phyloP scores from a whole-genome alignment of 2,329 filamentous ascomycete genomes.

The Botrytis deweyae region DNA sequence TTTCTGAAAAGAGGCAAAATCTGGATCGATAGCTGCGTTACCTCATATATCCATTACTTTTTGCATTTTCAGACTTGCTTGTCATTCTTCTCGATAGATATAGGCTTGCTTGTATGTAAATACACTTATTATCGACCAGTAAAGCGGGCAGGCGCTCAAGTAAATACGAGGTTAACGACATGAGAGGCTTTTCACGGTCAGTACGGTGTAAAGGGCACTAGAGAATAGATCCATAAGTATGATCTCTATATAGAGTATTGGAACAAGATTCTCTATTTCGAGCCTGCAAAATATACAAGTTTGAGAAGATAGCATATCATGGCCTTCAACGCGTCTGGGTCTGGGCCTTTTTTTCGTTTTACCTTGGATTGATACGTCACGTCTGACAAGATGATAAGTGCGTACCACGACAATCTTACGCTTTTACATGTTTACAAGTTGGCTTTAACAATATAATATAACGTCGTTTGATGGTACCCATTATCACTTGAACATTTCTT shows the following conservation, averaged over 20 bases:
- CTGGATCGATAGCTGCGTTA: background rate
- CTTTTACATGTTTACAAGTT: background rate
- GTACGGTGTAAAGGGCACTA: background rate
- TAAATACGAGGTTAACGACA: background rate
- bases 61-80: background rate
- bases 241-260: background rate
- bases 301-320: background rate
- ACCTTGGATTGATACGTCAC: background rate
- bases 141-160: background rate
- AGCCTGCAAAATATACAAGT: background rate
- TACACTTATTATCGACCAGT: background rate
- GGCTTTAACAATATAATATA: background rate
- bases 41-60: rapidly evolving
- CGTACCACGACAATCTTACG: background rate
- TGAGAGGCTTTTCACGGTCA: background rate
- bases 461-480: background rate
- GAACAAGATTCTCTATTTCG: background rate
- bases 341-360: background rate
- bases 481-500: background rate
- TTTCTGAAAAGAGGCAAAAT: background rate
- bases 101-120: background rate
- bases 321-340: background rate
- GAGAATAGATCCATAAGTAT: background rate
- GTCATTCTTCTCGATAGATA: background rate
- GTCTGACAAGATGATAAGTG: background rate